phyloP scores from a whole-genome alignment of 2,329 filamentous ascomycete species.

The Dactylellina parvicollis region DNA sequence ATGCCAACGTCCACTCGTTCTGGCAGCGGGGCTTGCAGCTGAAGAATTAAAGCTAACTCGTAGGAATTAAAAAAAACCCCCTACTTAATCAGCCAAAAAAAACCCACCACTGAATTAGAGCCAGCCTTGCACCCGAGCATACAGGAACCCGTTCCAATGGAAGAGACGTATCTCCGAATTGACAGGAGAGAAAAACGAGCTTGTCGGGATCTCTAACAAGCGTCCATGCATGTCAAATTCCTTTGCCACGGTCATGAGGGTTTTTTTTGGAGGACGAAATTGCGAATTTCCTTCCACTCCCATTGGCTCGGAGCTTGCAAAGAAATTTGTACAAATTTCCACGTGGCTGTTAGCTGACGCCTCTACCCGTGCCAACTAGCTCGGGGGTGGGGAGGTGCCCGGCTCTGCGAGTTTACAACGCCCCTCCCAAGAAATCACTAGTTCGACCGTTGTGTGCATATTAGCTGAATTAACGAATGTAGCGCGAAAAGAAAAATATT shows the following conservation, averaged over 20 bases:
- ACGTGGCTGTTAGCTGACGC: conserved; percentile 52
- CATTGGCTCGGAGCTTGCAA: not conserved
- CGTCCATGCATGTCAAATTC: not conserved
- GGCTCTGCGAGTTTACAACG: not conserved
- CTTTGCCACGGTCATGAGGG: conserved; percentile 42
- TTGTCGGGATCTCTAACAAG: no score
- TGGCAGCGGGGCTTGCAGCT: conserved; percentile 20
- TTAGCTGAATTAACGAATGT: conserved; percentile 19
- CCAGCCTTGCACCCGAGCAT: no score
- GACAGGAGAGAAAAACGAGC: no score
- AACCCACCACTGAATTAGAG: no score
- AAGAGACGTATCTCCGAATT: not conserved
- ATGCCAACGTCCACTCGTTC: conserved; percentile 28
- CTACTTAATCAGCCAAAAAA: no score
- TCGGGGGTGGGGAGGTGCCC: not conserved
- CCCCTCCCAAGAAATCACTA: no score
- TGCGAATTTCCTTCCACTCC: conserved; percentile 17
- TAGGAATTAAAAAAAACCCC: not conserved
- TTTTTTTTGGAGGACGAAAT: not conserved
- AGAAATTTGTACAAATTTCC: conserved; percentile 44
- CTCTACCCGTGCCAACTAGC: conserved; percentile 35
- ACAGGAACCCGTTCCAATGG: no score
- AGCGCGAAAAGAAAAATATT: conserved; percentile 5
- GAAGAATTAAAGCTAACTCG: not conserved
- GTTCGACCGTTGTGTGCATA: no score